Evolutionary conservation across 2,329 filamentous ascomycete species (phyloP).

Genomic region (Calonectria hongkongensis): DNA sequence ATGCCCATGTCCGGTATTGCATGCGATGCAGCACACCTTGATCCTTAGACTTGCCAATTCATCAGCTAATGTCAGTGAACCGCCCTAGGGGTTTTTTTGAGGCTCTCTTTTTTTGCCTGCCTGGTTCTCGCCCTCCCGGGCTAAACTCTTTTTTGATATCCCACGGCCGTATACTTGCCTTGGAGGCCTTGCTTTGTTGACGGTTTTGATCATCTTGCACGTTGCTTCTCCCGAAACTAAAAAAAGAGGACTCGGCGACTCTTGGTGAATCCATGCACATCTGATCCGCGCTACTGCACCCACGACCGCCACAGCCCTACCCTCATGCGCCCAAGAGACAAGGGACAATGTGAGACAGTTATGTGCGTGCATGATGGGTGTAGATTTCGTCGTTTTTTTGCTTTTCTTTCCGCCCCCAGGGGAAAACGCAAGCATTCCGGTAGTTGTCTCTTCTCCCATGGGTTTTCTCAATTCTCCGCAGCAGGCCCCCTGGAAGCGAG

Average conservation of each 20-base stretch:
- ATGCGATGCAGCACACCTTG: slow-evolving; percentile 9
- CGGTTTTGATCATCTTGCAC: slow-evolving; percentile 15
- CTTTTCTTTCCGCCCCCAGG: slow-evolving; percentile 16
- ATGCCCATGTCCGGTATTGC: slow-evolving; percentile 11
- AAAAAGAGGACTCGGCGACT: slow-evolving; percentile 20
- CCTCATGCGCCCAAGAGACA: slow-evolving; percentile 17
- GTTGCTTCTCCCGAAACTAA: slow-evolving; percentile 34
- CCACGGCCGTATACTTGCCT: slow-evolving; percentile 29
- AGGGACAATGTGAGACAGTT: slow-evolving; percentile 28
- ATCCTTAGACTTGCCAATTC: slow-evolving; percentile 5
- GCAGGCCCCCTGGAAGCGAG: slow-evolving; percentile 1
- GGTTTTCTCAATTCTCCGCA: slow-evolving; percentile 26
- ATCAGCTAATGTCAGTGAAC: slow-evolving; percentile 3
- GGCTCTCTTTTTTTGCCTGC: slow-evolving; percentile 19
- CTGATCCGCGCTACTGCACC: slow-evolving; percentile 35
- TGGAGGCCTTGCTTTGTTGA: background rate
- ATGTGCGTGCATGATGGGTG: slow-evolving; percentile 18
- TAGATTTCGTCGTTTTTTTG: slow-evolving; percentile 17
- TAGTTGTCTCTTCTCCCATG: slow-evolving; percentile 50
- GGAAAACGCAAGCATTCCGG: slow-evolving; percentile 20
- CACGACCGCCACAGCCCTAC: slow-evolving; percentile 27
- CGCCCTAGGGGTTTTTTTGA: slow-evolving; percentile 2
- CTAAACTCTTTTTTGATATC: slow-evolving; percentile 32
- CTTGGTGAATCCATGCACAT: slow-evolving; percentile 9
- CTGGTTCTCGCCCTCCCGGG: background rate